Percentiles rank a stretch among this genome's conserved stretches.
Evolutionary conservation across 495 filamentous ascomycete genomes (phyloP).

Genomic region (Cercophora newfieldiana): DNA sequence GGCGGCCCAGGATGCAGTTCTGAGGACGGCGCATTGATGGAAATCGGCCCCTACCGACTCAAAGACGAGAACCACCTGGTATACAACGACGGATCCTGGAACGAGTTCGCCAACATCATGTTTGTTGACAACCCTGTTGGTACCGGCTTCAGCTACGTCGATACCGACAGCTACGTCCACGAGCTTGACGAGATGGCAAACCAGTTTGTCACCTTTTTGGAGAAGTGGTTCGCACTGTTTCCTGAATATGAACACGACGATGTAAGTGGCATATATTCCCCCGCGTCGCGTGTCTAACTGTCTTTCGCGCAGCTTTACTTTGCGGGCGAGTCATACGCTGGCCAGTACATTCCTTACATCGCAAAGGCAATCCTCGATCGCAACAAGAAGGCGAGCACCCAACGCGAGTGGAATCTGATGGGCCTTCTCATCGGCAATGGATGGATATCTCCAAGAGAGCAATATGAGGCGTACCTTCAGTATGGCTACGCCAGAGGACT

Average conservation of each 20-base stretch:
- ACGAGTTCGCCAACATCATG: slow-evolving; percentile 93
- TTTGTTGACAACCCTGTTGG: slow-evolving; percentile 98
- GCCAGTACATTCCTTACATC: slow-evolving; percentile 96
- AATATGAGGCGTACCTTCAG: slow-evolving; percentile 84
- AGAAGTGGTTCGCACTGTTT: slow-evolving; percentile 86
- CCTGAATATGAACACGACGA: slow-evolving; percentile 92
- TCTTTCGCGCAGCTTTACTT: slow-evolving; percentile 70
- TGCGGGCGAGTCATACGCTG: slow-evolving; percentile 93
- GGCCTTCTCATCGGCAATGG: slow-evolving; percentile 95
- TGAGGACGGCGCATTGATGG: slow-evolving; percentile 96
- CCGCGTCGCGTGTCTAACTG: slow-evolving; percentile 30
- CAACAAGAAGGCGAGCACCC: slow-evolving; percentile 55
- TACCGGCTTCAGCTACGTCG: slow-evolving; percentile 93
- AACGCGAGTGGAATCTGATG: slow-evolving; percentile 72
- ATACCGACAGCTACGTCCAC: slow-evolving; percentile 78
- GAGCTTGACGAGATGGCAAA: slow-evolving; percentile 86
- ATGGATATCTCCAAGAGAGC: slow-evolving; percentile 87
- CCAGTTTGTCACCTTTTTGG: slow-evolving; percentile 84
- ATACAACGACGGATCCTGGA: slow-evolving; percentile 91
- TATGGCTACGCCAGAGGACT: slow-evolving; percentile 76
- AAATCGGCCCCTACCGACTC: slow-evolving; percentile 89
- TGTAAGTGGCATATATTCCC: slow-evolving; percentile 59
- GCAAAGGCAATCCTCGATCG: slow-evolving; percentile 83
- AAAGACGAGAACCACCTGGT: slow-evolving; percentile 69
- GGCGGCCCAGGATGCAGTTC: slow-evolving; percentile 96